Percentiles rank a stretch among this genome's conserved stretches.
Conservation (phyloP, 805 yeast genomes). For the Priceomyces melissophilus region DNA sequence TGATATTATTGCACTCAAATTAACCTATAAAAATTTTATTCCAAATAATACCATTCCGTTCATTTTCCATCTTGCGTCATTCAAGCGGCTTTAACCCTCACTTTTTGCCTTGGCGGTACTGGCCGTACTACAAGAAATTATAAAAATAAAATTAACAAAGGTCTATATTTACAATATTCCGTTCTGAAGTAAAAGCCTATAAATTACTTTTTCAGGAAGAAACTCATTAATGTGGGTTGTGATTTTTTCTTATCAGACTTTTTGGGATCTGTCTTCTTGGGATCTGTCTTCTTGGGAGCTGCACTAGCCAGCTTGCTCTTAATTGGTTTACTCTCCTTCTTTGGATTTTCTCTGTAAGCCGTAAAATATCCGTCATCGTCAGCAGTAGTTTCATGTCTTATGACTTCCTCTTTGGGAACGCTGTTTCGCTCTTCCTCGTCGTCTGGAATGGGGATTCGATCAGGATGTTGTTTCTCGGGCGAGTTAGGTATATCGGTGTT, state of each 20-base stretch:
- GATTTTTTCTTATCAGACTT: slow-evolving; percentile 28
- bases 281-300: neutral
- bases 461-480: neutral
- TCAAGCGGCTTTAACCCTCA: too few species aligned
- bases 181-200: neutral
- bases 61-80: too few species aligned
- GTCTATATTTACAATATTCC: too few species aligned
- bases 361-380: slow-evolving; percentile 55
- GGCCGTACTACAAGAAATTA: too few species aligned
- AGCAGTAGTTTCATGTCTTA: slow-evolving; percentile 12
- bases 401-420: neutral
- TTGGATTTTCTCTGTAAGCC: slow-evolving; percentile 27
- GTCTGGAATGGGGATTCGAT: neutral
- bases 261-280: slow-evolving; percentile 2
- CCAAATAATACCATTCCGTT: too few species aligned
- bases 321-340: slow-evolving; percentile 10
- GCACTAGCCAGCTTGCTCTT: neutral
- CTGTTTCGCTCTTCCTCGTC: slow-evolving; percentile 1
- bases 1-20: too few species aligned
- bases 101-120: too few species aligned
- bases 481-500: neutral
- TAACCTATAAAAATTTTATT: too few species aligned
- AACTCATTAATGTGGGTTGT: slow-evolving; percentile 46
- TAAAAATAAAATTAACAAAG: too few species aligned
- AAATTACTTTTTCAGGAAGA: slow-evolving; percentile 38